phyloP scores from a whole-genome alignment of 768 basidiomycete genomes.

The Mycena belliarum region DNA sequence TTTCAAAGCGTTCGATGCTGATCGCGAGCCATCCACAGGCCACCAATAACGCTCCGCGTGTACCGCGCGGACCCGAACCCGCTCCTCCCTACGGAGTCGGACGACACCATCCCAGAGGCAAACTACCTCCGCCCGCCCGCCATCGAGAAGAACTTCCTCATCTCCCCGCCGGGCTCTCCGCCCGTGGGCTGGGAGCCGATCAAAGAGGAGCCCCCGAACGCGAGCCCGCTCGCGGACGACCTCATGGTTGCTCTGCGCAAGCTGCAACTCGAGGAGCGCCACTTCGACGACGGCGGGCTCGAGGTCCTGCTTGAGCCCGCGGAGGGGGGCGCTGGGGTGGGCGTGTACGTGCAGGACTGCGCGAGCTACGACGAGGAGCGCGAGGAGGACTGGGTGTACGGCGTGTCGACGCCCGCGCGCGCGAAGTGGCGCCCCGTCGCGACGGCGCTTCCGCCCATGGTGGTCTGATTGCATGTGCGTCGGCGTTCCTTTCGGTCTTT shows the following conservation, averaged over 20 bases:
- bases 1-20: not conserved
- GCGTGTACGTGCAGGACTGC: slow-evolving; percentile 78
- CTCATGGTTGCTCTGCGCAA: slow-evolving; percentile 16
- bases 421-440: slow-evolving; percentile 52
- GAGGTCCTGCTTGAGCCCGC: slow-evolving; percentile 69
- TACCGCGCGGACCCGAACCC: slow-evolving; percentile 76
- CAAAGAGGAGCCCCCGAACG: slow-evolving; percentile 16
- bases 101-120: slow-evolving; percentile 37
- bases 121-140: slow-evolving; percentile 75
- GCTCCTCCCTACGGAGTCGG: slow-evolving; percentile 35
- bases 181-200: slow-evolving; percentile 96
- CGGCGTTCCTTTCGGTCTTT: slow-evolving; percentile 10
- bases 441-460: slow-evolving; percentile 61
- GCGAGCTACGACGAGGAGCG: slow-evolving; percentile 39
- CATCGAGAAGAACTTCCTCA: slow-evolving; percentile 91
- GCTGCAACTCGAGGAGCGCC: slow-evolving; percentile 55
- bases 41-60: slow-evolving; percentile 57
- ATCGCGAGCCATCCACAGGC: slow-evolving; percentile 33
- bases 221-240: slow-evolving; percentile 14
- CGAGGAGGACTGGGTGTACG: slow-evolving; percentile 67
- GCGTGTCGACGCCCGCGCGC: slow-evolving; percentile 52
- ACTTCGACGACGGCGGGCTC: slow-evolving; percentile 33
- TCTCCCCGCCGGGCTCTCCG: slow-evolving; percentile 97
- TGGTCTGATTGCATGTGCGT: slow-evolving; percentile 55
- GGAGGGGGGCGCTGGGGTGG: slow-evolving; percentile 66